Evolutionary conservation across 1,284 basidiomycete genomes (phyloP), one percentile per base, ranked within the genome.

Genomic region (Trametes pubescens): DNA sequence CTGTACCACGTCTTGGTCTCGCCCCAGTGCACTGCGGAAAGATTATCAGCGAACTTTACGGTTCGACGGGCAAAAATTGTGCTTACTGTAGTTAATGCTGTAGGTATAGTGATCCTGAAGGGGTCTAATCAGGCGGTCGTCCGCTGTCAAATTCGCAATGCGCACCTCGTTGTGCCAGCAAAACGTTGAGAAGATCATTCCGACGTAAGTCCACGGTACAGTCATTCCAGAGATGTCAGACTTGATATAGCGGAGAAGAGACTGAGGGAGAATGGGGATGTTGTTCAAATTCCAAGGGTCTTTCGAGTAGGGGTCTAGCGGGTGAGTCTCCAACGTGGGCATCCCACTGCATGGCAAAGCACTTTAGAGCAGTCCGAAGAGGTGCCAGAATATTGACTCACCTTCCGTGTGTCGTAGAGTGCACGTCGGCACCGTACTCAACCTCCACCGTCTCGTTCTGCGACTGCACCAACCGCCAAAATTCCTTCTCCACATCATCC

Each of bases 1-100:
- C 97, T 97, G 79, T 99, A 99, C 98, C 98, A 99, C 0, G 97
- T 99, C 83, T 99, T 99, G 48, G 97, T 98, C 76, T 98, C 97
- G 38, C 98, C 97, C 94, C 95, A 98, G 76, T 99, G 97, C 93
- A 96, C 96, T 97, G 72, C 46, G 77, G 72, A 57, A 65, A 71
- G 35, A 38, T 47, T 49, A 21, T 66, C 37, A 63, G 62, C 51
- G 26, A 22, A 65, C 40, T 35, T 40, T 64, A 52, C 67, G 63
- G 62, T 26, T 59, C 1, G 14, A 44, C 40, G 18, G 10, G 40
- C 21, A 18, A 14, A 37, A 35, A 38, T 62, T n/a, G 46, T 59
- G 80, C 93, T 76, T 77, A 96, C 94, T 96, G 79, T 91, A 96
- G 76, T 97, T 97, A 72, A 96, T 88, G 74, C 93, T 95, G 78